Evolutionary conservation across 805 yeast species (phyloP).

Genomic region (Nakazawaea populi): DNA sequence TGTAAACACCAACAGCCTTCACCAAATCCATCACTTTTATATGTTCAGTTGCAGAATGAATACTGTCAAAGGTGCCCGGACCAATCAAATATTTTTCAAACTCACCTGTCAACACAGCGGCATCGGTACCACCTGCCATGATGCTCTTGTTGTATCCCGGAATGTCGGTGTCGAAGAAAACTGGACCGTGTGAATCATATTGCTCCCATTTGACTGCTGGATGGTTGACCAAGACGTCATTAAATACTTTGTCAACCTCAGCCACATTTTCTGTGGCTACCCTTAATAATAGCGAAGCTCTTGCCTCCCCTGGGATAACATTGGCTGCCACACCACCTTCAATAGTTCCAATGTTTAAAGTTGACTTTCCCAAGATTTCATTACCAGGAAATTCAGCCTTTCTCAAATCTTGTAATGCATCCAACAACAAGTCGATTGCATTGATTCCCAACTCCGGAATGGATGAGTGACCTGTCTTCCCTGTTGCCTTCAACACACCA

Average conservation of each 20-base stretch:
- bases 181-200: slow-evolving; percentile 29
- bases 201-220: slow-evolving; percentile 20
- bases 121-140: slow-evolving; percentile 40
- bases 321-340: slow-evolving; percentile 62
- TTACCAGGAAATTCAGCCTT: slow-evolving; percentile 41
- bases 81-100: not conserved
- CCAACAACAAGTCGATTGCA: slow-evolving; percentile 52
- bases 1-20: not conserved
- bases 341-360: slow-evolving; percentile 54
- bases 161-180: slow-evolving; percentile 32
- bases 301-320: slow-evolving; percentile 56
- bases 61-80: not conserved
- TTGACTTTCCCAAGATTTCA: slow-evolving; percentile 52
- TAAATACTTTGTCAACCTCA: slow-evolving; percentile 29
- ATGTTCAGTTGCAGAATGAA: not conserved
- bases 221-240: slow-evolving; percentile 25
- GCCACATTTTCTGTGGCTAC: slow-evolving; percentile 40
- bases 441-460: slow-evolving; percentile 65
- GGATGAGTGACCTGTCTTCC: slow-evolving; percentile 60
- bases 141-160: slow-evolving; percentile 41
- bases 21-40: not conserved
- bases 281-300: slow-evolving; percentile 46
- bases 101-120: slow-evolving; percentile 18
- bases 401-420: slow-evolving; percentile 40
- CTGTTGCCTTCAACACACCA: slow-evolving; percentile 37